Evolutionary conservation across 129 eudicot species (phyloP).

Genomic region (Scalesia atractyloides): DNA sequence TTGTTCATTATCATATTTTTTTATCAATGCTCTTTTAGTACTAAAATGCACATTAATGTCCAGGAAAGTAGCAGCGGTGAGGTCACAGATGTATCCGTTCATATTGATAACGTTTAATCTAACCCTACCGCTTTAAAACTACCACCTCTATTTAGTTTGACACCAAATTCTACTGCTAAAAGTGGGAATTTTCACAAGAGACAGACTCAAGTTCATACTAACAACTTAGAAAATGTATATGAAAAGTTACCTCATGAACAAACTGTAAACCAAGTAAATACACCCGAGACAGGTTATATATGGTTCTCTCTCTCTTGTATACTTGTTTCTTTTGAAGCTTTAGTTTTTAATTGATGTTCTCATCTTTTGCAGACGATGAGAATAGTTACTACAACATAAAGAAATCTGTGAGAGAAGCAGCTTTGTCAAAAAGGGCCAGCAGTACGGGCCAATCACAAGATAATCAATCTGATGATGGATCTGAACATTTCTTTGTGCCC

Average conservation of each 20-base stretch:
- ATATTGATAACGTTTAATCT: conserved; percentile 71
- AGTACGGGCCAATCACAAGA: conserved; percentile 60
- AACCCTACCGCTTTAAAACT: conserved; percentile 75
- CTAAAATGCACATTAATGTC: conserved; percentile 16
- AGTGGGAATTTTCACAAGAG: conserved; percentile 68
- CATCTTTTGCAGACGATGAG: conserved; percentile 53
- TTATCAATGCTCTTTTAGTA: conserved; percentile 14
- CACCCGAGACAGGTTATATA: conserved; percentile 64
- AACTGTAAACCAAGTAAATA: conserved; percentile 49
- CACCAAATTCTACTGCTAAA: conserved; percentile 81
- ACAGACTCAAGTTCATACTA: conserved; percentile 46
- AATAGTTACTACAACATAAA: conserved; percentile 60
- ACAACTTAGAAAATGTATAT: conserved; percentile 43
- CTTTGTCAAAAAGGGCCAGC: conserved; percentile 58
- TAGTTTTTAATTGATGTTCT: conserved; percentile 17
- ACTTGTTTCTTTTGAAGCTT: not conserved
- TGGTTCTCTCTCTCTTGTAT: conserved; percentile 14
- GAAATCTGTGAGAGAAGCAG: conserved; percentile 96
- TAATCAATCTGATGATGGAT: conserved; percentile 85
- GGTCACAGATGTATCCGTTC: conserved; percentile 59
- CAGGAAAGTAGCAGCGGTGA: conserved; percentile 80
- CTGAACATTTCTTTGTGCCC: conserved; percentile 91
- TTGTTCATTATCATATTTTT: not conserved
- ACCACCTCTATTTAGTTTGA: conserved; percentile 86
- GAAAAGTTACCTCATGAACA: conserved; percentile 56